Evolutionary conservation across 2,329 filamentous ascomycete species (phyloP), one percentile per base, ranked within the genome.

Genomic region (Claviceps pazoutovae): DNA sequence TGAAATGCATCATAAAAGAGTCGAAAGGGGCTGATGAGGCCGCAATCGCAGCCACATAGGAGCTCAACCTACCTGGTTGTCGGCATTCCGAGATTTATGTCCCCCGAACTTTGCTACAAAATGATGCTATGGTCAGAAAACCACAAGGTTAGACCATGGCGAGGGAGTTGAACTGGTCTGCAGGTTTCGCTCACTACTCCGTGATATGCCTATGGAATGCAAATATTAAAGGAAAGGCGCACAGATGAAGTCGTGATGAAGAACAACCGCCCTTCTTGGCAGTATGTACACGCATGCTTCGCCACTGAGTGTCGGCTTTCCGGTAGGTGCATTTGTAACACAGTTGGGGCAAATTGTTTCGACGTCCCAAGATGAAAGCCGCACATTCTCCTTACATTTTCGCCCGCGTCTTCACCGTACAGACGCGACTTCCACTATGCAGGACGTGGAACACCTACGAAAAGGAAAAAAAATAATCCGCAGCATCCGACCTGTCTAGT

Each of bases 41-140:
- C 26, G 26, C 8, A 30, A 3, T 30, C 57, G 0, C 68, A 69
- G 50, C 61, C 68, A 0, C 71, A 73, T 52, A 45, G 52, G 5
- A 57, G 70, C 59, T 75, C 75, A 56, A 61, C 75, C 43, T 63
- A 73, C 17, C 17, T 19, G 4, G 60, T 75, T 5, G 71, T 67
- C 16, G 74, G 72, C 3, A 76, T 75, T 50, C 72, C 53, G 71
- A 74, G 49, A 50, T 68, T 5, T 53, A 65, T 1, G 57, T 69
- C 0, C 62, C 68, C 49, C 39, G 54, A 0, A 53, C 43, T 8
- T 54, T 54, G 19, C 46, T 49, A n/a, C 11, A 36, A 1, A 36
- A 45, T 53, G 60, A 4, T 55, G 57, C 2, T 60, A 58, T 19
- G 56, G 58, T 0, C 48, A 54, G 34, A 51, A 9, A 0, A 46